These are phyloP conservation scores for Cordyceps fumosorosea DNA, from an alignment of 2,329 filamentous ascomycete genomes.

Conservation along the genomic window DNA sequence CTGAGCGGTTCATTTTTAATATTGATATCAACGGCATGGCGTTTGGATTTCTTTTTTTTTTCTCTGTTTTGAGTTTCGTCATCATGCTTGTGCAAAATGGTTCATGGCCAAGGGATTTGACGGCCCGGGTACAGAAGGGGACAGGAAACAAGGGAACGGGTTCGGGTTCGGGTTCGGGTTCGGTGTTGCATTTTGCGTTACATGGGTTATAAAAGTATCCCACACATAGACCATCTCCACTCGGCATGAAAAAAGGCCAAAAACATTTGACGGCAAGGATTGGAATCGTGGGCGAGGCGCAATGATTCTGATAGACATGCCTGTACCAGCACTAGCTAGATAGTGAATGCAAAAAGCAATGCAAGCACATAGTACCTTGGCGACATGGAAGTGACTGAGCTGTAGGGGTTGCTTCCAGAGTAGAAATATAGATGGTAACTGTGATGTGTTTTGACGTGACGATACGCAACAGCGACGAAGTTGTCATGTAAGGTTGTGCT, in stretches of 20 bases:
- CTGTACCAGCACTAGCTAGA: conserved; percentile 12
- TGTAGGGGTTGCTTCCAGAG: no score
- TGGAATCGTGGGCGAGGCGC: conserved; percentile 9
- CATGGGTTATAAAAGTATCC: conserved; percentile 4
- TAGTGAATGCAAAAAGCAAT: conserved; percentile 6
- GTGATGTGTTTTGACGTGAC: no score
- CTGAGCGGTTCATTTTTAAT: conserved; percentile 9
- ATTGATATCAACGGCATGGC: conserved; percentile 13
- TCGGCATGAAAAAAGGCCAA: conserved; percentile 33
- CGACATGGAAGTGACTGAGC: neutral
- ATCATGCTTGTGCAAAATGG: conserved; percentile 11
- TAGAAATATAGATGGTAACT: neutral
- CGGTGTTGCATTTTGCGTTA: neutral
- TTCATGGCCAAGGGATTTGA: neutral
- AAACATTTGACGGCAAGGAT: conserved; percentile 14
- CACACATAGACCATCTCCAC: conserved; percentile 44
- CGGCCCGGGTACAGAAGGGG: neutral
- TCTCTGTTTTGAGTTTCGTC: neutral
- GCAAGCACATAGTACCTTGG: neutral
- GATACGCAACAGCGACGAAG: neutral
- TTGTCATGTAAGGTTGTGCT: neutral
- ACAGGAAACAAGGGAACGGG: neutral
- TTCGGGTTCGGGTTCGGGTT: neutral
- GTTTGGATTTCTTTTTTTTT: conserved; percentile 9
- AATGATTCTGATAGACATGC: conserved; percentile 11